A percentile compares a stretch with the other conserved stretches of the same genome.
These are phyloP conservation scores for Gossypium stocksii DNA, from an alignment of 345 rosid genomes.

Conservation along the genomic window DNA sequence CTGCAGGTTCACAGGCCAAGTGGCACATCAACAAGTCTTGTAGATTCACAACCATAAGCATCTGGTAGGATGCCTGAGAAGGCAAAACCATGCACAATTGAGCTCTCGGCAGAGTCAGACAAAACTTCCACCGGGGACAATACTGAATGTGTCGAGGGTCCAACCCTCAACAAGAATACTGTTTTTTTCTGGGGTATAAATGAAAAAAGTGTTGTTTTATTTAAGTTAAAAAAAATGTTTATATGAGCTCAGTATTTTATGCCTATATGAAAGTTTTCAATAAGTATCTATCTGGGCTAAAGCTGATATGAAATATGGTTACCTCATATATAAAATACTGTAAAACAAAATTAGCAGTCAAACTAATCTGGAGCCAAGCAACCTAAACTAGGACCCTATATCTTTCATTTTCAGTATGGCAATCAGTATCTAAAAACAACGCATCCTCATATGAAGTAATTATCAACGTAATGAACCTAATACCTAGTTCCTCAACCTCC, in stretches of 20 bases:
- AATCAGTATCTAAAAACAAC: not conserved
- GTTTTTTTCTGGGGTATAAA: no score
- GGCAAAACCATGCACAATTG: no score
- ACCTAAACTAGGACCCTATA: no score
- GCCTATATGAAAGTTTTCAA: not conserved
- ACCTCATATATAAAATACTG: not conserved
- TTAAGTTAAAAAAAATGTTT: not conserved
- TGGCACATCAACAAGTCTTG: no score
- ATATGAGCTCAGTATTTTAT: not conserved
- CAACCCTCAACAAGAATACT: no score
- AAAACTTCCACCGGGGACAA: no score
- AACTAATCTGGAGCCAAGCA: not conserved
- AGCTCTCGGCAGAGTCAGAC: no score
- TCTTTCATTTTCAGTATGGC: not conserved
- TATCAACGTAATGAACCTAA: constrained; percentile 2
- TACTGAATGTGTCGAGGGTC: no score
- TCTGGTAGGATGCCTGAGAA: no score
- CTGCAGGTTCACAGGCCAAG: no score
- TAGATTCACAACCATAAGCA: no score
- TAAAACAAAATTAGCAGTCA: not conserved
- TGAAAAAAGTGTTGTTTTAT: not conserved
- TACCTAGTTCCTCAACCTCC: constrained; percentile 94
- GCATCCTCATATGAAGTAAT: not conserved
- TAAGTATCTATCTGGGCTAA: not conserved
- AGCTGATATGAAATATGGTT: not conserved